Percentiles rank a stretch among this genome's conserved stretches.
phyloP scores from a whole-genome alignment of 352 stramenopile species.

The Paralagenidium karlingii region DNA sequence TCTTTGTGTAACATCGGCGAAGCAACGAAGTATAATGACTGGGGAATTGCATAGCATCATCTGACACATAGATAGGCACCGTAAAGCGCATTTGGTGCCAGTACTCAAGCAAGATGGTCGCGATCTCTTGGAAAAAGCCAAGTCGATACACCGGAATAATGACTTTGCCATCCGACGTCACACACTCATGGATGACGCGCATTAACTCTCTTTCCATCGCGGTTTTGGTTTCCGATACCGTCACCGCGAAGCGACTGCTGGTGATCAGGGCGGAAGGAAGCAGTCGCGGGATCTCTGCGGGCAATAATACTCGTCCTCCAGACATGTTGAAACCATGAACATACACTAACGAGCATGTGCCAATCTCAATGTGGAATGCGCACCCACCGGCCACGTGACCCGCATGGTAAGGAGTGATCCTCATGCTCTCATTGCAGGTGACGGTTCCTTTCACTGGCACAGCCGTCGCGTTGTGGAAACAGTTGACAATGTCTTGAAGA shows the following conservation, averaged over 20 bases:
- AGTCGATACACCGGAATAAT: constrained; percentile 66
- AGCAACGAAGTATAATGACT: constrained; percentile 44
- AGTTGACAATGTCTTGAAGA: constrained; percentile 27
- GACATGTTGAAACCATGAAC: constrained; percentile 73
- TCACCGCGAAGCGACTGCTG: constrained; percentile 64
- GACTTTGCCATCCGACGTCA: constrained; percentile 67
- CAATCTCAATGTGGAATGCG: constrained; percentile 65
- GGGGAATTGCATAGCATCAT: constrained; percentile 43
- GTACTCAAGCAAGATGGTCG: constrained; percentile 55
- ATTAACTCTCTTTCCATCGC: constrained; percentile 73
- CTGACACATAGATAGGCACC: constrained; percentile 57
- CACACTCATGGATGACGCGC: constrained; percentile 63
- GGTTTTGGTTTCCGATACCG: constrained; percentile 69
- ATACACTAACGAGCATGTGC: constrained; percentile 50
- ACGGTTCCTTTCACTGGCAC: constrained; percentile 39
- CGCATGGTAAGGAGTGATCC: constrained; percentile 68
- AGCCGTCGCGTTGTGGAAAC: constrained; percentile 35
- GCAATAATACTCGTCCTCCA: constrained; percentile 51
- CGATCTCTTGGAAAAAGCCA: constrained; percentile 73
- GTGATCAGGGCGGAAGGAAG: constrained; percentile 46
- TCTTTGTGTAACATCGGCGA: constrained; percentile 38
- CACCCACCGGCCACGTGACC: constrained; percentile 69
- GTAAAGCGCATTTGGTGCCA: constrained; percentile 41
- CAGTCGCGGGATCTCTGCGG: constrained; percentile 51
- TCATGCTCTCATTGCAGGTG: constrained; percentile 48